A percentile compares a stretch with the other conserved stretches of the same genome.
phyloP scores from a whole-genome alignment of 179 eudicot genomes.

The Silene vulgaris region DNA sequence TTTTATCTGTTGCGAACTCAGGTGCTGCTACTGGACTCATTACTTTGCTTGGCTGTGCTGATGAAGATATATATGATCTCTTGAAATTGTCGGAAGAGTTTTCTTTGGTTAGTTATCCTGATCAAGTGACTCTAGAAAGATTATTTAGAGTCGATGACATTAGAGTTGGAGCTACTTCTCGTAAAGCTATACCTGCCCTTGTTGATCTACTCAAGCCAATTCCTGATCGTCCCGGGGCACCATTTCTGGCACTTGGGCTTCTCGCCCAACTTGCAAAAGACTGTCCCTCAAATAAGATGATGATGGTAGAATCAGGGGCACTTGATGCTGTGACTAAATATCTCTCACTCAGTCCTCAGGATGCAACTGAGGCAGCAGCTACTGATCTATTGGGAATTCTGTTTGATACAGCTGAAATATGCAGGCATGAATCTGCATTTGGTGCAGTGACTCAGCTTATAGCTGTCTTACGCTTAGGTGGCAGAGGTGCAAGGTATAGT shows the following conservation, averaged over 20 bases:
- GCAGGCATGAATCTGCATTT: constrained; percentile 88
- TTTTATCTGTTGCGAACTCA: constrained; percentile 90
- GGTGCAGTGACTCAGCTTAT: constrained; percentile 91
- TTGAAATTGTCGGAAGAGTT: constrained; percentile 79
- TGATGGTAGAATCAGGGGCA: constrained; percentile 97
- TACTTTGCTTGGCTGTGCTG: constrained; percentile 87
- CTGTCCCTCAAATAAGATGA: constrained; percentile 78
- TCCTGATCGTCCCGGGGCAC: constrained; percentile 99
- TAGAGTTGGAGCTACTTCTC: constrained; percentile 87
- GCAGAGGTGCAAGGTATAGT: constrained; percentile 94
- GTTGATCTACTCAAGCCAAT: constrained; percentile 96
- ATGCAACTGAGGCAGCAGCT: constrained; percentile 95
- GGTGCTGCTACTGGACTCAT: constrained; percentile 87
- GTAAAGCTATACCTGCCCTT: constrained; percentile 90
- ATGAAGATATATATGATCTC: constrained; percentile 72
- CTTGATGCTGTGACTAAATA: constrained; percentile 89
- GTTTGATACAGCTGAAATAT: constrained; percentile 78
- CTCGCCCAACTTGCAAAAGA: constrained; percentile 82
- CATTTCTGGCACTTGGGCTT: constrained; percentile 80
- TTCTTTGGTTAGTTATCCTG: constrained; percentile 69
- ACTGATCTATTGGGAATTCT: constrained; percentile 82
- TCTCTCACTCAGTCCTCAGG: constrained; percentile 93
- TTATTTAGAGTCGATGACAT: constrained; percentile 95
- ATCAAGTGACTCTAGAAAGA: constrained; percentile 94
- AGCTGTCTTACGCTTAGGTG: constrained; percentile 93